Evolutionary conservation across 2,329 filamentous ascomycete species (phyloP), one percentile per base, ranked within the genome.

Genomic region (Exserohilum turcica): DNA sequence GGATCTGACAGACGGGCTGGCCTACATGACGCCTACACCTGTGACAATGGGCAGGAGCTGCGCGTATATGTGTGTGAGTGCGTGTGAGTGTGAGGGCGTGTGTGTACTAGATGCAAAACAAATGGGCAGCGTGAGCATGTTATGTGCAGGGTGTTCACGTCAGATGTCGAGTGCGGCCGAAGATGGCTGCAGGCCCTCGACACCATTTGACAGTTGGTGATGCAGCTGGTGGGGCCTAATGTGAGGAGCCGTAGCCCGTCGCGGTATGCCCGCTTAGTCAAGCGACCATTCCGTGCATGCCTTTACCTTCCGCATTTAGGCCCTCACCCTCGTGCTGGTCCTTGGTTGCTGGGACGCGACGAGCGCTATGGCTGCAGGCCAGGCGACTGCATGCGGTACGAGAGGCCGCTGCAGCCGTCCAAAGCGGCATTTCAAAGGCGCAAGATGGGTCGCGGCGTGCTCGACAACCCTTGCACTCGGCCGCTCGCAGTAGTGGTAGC

Each of bases 381-480:
- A 54, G 46, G 45, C 54, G 33, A 46, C 49, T 66, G 66, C 65
- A 70, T 64, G 60, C 64, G 54, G 61, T 63, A 59, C 57, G 60
- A 60, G 48, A 54, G 54, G 24, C 60, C 56, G 59, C 63, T 40
- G 57, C 63, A 61, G 27, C 37, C 50, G 59, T 57, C 56, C 54
- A 61, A 56, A 60, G 64, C 50, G 60, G 58, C 46, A 62, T 65
- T 67, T 63, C 65, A 46, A 54, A 57, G 63, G 13, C 63, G 59
- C 52, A 33, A 54, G 43, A 51, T n/a, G n/a, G 56, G 48, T 56
- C 43, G 58, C 52, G 52, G 54, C 52, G 52, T 60, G 58, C 55
- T 24, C n/a, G n/a, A 42, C 21, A 47, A 50, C 45, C 45, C 52
- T 52, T 48, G 50, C 48, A 53, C 49, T 51, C 48, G 46, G 48